Base-by-base conservation (phyloP, 768 basidiomycete species). In the Kondoa subrosea region DNA sequence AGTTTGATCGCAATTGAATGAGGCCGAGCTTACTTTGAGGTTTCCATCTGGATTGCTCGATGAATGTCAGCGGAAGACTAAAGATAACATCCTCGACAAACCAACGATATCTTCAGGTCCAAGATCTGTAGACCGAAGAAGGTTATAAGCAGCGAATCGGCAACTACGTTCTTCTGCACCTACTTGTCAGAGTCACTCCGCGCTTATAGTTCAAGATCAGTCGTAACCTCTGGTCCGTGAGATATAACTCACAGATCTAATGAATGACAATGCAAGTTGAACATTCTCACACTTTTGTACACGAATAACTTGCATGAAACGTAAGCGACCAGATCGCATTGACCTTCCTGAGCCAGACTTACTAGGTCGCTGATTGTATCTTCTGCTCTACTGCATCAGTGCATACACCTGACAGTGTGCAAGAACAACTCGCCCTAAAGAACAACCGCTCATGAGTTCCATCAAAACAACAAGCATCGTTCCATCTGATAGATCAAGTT, bases 201-300 rank as follows among this genome's bases (percentile, higher is more conserved):
- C 57, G 31, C 14, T 57, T 58, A 29, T 65, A 8, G 3, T 14
- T 25, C 4, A 25, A 8, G 12, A 60, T 26, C 30, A 60, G 58
- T 27, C 8, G 58, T 4, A 25, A 60, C 25, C 14, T 8, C 30
- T 14, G 58, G n/a, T 27, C 32, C 26, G n/a, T 14, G 50, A 57
- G 50, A 21, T 17, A 56, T 26, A 29, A 66, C 4, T 30, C 50
- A 30, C 26, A 34, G 31, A 89, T 33, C 86, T 87, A 77, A 99
- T 96, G 77, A 95, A 96, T 72, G 93, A 88, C 59, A 99, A 78
- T 0, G 95, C 95, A 77, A 90, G 91, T 78, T 89, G 92, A 62
- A 93, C 92, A 77, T 99, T 99, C 81, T 99, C 95, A 1, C 91
- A 91, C 75, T 92, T 95, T 77, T 99, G 95, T 1, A 97, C 86